Percentiles rank a stretch among this genome's conserved stretches.
Evolutionary conservation across 176 grass and related monocot species (phyloP).

Genomic region (Aegilops umbellulata): DNA sequence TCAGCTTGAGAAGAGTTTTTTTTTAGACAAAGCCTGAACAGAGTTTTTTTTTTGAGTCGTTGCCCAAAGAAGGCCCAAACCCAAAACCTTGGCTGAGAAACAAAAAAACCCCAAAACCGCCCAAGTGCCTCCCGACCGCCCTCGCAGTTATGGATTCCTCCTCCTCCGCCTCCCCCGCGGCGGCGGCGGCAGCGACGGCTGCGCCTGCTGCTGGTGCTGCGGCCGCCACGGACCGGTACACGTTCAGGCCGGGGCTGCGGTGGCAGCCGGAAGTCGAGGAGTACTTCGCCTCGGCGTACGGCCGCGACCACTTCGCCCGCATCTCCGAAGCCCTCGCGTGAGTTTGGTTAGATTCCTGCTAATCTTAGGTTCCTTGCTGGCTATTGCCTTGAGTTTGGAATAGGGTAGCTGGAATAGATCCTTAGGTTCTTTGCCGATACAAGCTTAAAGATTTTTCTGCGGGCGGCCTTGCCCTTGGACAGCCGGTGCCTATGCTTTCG

Average conservation of each 20-base stretch:
- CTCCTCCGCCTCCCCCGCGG: background rate
- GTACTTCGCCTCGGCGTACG: conserved; percentile 76
- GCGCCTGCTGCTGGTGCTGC: background rate
- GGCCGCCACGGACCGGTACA: conserved; percentile 35
- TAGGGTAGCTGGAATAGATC: background rate
- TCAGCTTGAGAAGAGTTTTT: no score
- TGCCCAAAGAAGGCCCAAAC: no score
- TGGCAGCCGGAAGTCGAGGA: conserved; percentile 84
- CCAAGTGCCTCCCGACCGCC: background rate
- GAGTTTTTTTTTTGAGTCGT: no score
- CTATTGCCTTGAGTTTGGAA: background rate
- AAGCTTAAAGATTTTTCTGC: background rate
- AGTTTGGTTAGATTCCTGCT: background rate
- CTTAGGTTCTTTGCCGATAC: background rate
- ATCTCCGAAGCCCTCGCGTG: conserved; percentile 82
- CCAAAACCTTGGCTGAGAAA: no score
- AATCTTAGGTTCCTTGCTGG: background rate
- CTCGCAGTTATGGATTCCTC: conserved; percentile 3
- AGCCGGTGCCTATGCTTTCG: background rate
- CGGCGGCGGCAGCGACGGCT: background rate
- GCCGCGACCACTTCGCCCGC: conserved; percentile 55
- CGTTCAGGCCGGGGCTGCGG: conserved; percentile 60
- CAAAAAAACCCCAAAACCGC: background rate
- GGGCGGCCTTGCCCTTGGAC: background rate
- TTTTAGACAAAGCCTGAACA: no score